Evolutionary conservation across 1,139 yeast species (phyloP).

Genomic region (Pichia sp.): DNA sequence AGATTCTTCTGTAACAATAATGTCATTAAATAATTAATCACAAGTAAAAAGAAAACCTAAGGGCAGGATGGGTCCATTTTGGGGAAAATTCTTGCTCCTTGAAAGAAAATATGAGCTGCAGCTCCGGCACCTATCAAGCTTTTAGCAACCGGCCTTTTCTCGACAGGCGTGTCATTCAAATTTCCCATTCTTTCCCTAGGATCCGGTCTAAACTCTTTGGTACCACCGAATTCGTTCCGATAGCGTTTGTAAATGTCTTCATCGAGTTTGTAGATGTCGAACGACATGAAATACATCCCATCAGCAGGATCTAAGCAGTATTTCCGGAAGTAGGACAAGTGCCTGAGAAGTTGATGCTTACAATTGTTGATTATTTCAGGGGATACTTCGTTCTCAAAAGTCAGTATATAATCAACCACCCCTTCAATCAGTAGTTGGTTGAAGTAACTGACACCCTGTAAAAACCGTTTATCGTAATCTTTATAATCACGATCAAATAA

Average conservation of each 20-base stretch:
- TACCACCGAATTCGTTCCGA: slow-evolving; percentile 51
- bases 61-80: slow-evolving; percentile 26
- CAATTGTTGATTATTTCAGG: slow-evolving; percentile 37
- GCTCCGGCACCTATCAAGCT: slow-evolving; percentile 62
- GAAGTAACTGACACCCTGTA: slow-evolving; percentile 64
- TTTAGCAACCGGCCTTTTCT: slow-evolving; percentile 42
- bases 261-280: slow-evolving; percentile 57
- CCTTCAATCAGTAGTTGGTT: slow-evolving; percentile 66
- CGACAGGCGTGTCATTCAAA: slow-evolving; percentile 34
- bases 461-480: slow-evolving; percentile 50
- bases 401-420: slow-evolving; percentile 57
- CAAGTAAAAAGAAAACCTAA: neutral
- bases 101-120: slow-evolving; percentile 67
- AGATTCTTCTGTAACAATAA: slow-evolving; percentile 2
- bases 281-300: slow-evolving; percentile 57
- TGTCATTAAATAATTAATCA: neutral
- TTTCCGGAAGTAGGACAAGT: slow-evolving; percentile 50
- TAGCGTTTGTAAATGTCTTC: slow-evolving; percentile 49
- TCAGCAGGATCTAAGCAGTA: slow-evolving; percentile 56
- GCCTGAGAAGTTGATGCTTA: slow-evolving; percentile 44
- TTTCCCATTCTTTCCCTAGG: slow-evolving; percentile 46
- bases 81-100: slow-evolving; percentile 57
- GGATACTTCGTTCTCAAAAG: slow-evolving; percentile 45
- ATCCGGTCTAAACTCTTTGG: slow-evolving; percentile 49
- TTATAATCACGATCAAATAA: slow-evolving; percentile 63